phyloP scores from a whole-genome alignment of 2,329 filamentous ascomycete genomes.

The Aspergillus sp. region DNA sequence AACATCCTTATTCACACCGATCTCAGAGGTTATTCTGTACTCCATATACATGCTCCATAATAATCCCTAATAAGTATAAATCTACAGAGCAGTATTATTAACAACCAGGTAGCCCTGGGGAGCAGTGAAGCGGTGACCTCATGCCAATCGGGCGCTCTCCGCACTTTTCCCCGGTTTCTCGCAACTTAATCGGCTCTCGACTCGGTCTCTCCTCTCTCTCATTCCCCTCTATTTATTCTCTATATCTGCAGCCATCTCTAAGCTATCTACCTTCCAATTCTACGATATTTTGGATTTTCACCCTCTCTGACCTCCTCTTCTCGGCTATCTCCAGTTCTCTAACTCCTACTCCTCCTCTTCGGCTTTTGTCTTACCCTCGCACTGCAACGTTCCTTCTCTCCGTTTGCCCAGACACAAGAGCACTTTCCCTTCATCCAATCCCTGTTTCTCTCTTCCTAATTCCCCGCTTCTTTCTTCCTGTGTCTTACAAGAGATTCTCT shows the following conservation, averaged over 20 bases:
- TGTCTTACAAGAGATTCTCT: background rate
- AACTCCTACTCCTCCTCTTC: background rate
- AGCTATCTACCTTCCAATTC: slow-evolving; percentile 3
- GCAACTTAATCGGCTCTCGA: too few relatives aligned
- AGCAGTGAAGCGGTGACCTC: too few relatives aligned
- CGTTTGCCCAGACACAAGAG: background rate
- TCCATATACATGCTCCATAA: too few relatives aligned
- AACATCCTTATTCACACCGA: background rate
- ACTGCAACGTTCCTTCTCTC: background rate
- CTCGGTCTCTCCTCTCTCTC: slow-evolving; percentile 1
- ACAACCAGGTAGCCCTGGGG: background rate
- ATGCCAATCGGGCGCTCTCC: background rate
- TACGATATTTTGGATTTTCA: slow-evolving; percentile 4
- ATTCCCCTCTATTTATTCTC: background rate
- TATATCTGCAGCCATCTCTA: background rate
- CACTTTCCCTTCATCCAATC: slow-evolving; percentile 1
- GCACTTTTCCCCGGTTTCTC: slow-evolving; percentile 3
- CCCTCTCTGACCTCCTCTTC: background rate
- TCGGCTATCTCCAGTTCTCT: background rate
- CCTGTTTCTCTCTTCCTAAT: background rate
- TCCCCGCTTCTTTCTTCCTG: background rate
- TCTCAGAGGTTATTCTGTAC: too few relatives aligned
- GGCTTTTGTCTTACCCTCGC: background rate
- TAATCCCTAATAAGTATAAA: background rate
- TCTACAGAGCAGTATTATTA: background rate